Conservation (phyloP, 371 early-diverging fungal genomes). For the Mortierella sp. region DNA sequence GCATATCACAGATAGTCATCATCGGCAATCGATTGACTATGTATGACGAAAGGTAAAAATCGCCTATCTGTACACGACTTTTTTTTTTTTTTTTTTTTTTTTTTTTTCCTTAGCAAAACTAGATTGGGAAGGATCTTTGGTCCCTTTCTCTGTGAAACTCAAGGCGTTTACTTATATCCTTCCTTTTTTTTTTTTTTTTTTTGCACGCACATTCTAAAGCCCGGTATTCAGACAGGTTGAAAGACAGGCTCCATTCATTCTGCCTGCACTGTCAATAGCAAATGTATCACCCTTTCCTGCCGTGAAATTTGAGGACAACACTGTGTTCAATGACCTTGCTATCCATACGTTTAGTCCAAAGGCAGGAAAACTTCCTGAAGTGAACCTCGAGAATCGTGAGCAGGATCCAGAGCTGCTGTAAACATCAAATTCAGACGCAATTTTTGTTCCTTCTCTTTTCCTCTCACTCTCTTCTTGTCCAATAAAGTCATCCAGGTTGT, state of each 20-base stretch:
- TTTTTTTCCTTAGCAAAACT: too few species aligned
- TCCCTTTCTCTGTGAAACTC: background rate
- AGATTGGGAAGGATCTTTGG: background rate
- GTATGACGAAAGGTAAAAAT: slow-evolving; percentile 66
- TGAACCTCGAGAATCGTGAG: slow-evolving; percentile 29
- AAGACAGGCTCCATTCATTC: slow-evolving; percentile 64
- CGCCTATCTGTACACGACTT: background rate
- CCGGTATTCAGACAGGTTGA: slow-evolving; percentile 59
- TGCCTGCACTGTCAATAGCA: slow-evolving; percentile 61
- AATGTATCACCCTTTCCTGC: slow-evolving; percentile 54
- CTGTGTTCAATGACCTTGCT: slow-evolving; percentile 64
- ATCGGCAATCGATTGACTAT: slow-evolving; percentile 68
- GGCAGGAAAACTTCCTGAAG: slow-evolving; percentile 13
- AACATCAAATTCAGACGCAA: slow-evolving; percentile 1
- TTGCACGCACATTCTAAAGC: too few species aligned
- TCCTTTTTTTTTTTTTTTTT: background rate
- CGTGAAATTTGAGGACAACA: slow-evolving; percentile 65
- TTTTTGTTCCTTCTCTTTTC: background rate
- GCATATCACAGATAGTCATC: slow-evolving; percentile 54
- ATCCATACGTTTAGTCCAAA: slow-evolving; percentile 28
- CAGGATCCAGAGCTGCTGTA: slow-evolving; percentile 38
- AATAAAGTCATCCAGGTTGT: too few species aligned
- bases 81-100: too few species aligned
- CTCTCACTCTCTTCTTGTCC: too few species aligned
- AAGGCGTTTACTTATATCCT: background rate